Conservation (phyloP, 78 protist species). For the Mantamonas sphyraenae region DNA sequence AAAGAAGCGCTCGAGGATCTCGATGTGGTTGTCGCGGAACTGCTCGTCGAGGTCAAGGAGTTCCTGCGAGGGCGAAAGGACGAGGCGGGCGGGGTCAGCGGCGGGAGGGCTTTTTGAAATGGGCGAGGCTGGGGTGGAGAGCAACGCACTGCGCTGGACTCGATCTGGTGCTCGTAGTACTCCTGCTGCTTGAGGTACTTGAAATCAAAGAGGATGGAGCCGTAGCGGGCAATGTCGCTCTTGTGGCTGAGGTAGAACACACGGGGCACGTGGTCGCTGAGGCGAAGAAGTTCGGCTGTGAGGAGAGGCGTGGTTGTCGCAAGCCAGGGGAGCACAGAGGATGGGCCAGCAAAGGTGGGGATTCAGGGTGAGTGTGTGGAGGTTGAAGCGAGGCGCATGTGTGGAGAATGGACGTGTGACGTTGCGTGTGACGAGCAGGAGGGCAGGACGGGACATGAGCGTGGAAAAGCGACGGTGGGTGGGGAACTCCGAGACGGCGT, state of each 20-base stretch:
- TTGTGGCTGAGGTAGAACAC: constrained; percentile 23
- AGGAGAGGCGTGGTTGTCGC: too few relatives aligned
- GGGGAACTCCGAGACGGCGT: too few relatives aligned
- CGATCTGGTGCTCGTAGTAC: constrained; percentile 60
- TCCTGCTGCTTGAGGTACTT: constrained; percentile 61
- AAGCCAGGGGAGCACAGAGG: too few relatives aligned
- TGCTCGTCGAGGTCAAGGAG: constrained; percentile 74
- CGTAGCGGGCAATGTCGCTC: constrained; percentile 3
- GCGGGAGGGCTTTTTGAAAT: background rate
- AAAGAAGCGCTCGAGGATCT: constrained; percentile 78
- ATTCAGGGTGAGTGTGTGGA: too few relatives aligned
- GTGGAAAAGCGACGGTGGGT: too few relatives aligned
- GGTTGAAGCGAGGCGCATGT: too few relatives aligned
- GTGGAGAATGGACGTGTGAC: too few relatives aligned
- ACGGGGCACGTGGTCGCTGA: constrained; percentile 57
- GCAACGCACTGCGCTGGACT: constrained; percentile 35
- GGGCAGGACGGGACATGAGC: too few relatives aligned
- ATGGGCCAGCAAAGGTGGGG: too few relatives aligned
- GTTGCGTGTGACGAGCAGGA: too few relatives aligned
- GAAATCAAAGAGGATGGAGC: constrained; percentile 69
- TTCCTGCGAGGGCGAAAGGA: constrained; percentile 10
- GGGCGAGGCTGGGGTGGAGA: background rate
- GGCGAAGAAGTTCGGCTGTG: constrained; percentile 30
- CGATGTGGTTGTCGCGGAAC: constrained; percentile 76
- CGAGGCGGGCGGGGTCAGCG: background rate